A percentile compares a stretch with the other conserved stretches of the same genome.
Evolutionary conservation across 805 yeast genomes (phyloP).

Genomic region (Candida pseudoglaebosa): DNA sequence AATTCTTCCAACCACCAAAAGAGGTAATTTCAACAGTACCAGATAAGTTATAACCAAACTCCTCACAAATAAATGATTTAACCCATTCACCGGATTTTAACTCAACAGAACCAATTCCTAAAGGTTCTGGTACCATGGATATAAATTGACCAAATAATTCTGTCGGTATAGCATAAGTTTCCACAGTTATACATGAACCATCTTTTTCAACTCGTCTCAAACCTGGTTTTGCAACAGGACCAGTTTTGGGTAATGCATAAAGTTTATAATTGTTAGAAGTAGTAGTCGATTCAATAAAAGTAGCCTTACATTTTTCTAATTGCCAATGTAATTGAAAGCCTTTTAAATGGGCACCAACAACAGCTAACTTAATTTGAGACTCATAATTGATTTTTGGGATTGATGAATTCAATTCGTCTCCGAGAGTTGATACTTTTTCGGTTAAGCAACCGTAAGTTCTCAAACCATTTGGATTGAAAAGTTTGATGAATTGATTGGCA

Average conservation of each 20-base stretch:
- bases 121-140: conserved; percentile 86
- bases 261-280: conserved; percentile 71
- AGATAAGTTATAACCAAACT: conserved; percentile 66
- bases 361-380: conserved; percentile 67
- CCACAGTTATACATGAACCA: conserved; percentile 68
- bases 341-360: conserved; percentile 91
- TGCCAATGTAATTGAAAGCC: conserved; percentile 96
- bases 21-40: conserved; percentile 80
- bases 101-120: conserved; percentile 93
- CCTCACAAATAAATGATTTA: conserved; percentile 94
- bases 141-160: conserved; percentile 81
- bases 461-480: conserved; percentile 35
- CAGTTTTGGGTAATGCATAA: conserved; percentile 77
- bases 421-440: conserved; percentile 29
- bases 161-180: conserved; percentile 77
- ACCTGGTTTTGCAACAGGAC: conserved; percentile 89
- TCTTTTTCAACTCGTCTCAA: conserved; percentile 57
- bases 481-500: conserved; percentile 66
- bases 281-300: conserved; percentile 57
- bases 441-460: conserved; percentile 58
- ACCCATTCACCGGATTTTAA: conserved; percentile 77
- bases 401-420: conserved; percentile 42
- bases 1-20: conserved; percentile 84
- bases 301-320: conserved; percentile 76
- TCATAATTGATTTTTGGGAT: conserved; percentile 44